phyloP scores from a whole-genome alignment of 306 rosid species.

The Carpinus viminea region DNA sequence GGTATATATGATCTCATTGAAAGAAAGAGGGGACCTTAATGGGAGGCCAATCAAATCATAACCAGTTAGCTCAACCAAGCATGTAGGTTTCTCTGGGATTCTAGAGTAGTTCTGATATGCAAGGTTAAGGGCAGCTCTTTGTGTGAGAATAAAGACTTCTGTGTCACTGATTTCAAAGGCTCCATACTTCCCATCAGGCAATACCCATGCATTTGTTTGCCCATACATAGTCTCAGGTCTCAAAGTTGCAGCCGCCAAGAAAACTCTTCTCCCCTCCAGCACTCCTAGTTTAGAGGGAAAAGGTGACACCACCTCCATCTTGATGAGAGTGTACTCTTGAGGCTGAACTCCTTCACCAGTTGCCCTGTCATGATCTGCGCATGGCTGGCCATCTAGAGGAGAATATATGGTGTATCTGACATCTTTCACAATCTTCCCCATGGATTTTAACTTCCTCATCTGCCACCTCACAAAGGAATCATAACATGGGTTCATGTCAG shows the following conservation, averaged over 20 bases:
- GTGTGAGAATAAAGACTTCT: constrained; percentile 66
- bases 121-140: constrained; percentile 85
- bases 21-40: constrained; percentile 74
- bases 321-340: constrained; percentile 83
- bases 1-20: constrained; percentile 71
- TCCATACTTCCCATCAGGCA: constrained; percentile 92
- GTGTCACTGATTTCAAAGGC: constrained; percentile 81
- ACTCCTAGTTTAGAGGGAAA: constrained; percentile 62
- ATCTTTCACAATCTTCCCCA: constrained; percentile 91
- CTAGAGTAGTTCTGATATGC: constrained; percentile 78
- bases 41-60: constrained; percentile 90
- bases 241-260: constrained; percentile 85
- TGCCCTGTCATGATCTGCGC: constrained; percentile 98
- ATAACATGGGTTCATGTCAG: constrained; percentile 71
- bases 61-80: constrained; percentile 77
- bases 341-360: constrained; percentile 98
- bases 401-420: constrained; percentile 85
- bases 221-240: constrained; percentile 99
- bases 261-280: constrained; percentile 76
- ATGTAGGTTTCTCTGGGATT: constrained; percentile 68
- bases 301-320: constrained; percentile 83
- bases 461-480: constrained; percentile 92
- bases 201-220: constrained; percentile 96
- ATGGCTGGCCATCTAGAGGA: constrained; percentile 92
- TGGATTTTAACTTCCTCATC: constrained; percentile 79